Percentiles rank a stretch among this genome's conserved stretches.
Conservation (phyloP, 306 rosid genomes). For the Alnus rubra region DNA sequence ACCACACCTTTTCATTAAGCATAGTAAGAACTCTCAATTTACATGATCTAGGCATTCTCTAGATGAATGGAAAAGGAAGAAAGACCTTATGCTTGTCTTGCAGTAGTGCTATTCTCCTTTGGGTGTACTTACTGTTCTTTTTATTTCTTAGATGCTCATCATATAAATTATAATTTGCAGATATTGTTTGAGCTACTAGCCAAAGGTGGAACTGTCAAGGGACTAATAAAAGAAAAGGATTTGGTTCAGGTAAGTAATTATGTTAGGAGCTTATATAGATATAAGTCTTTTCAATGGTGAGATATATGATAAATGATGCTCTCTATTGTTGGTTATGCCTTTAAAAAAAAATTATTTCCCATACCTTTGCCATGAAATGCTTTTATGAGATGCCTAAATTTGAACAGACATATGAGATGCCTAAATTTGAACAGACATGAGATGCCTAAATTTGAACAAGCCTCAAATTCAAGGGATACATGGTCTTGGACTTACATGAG, state of each 20-base stretch:
- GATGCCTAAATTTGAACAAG: neutral
- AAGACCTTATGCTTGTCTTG: slow-evolving; percentile 11
- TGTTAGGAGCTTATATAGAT: neutral
- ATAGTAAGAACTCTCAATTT: too few relatives aligned
- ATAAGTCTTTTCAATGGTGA: neutral
- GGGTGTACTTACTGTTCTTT: slow-evolving; percentile 5
- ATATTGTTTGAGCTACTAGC: slow-evolving; percentile 85
- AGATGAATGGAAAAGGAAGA: slow-evolving; percentile 9
- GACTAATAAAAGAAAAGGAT: slow-evolving; percentile 72
- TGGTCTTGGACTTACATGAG: neutral
- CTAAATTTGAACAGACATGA: neutral
- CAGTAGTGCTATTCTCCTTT: neutral
- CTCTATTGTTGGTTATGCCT: neutral
- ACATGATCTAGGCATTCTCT: too few relatives aligned
- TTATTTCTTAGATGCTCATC: slow-evolving; percentile 12
- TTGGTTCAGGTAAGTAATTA: slow-evolving; percentile 77
- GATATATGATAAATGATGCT: neutral
- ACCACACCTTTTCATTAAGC: too few relatives aligned
- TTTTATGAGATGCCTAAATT: neutral
- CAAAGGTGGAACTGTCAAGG: slow-evolving; percentile 88
- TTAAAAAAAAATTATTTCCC: neutral
- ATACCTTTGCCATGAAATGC: neutral
- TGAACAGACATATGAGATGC: neutral
- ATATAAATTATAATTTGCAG: slow-evolving; percentile 44
- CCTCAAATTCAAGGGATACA: neutral